Conservation (phyloP, 2,329 filamentous ascomycete species). For the Colletotrichum sp. region DNA sequence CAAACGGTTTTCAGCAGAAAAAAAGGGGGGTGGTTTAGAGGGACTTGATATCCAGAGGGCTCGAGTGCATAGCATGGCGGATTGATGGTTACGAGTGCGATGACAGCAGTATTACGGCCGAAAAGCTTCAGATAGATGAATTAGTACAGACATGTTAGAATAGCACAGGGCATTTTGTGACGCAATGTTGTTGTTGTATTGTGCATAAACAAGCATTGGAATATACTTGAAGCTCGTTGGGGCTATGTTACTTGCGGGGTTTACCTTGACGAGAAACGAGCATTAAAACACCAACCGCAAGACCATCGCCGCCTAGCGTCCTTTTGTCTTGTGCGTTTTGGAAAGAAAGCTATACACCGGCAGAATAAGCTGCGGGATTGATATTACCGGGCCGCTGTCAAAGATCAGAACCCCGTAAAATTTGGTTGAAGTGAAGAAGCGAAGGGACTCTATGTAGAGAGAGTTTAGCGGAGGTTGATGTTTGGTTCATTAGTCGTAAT, state of each 20-base stretch:
- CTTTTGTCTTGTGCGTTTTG: background rate
- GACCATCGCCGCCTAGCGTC: background rate
- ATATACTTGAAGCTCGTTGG: background rate
- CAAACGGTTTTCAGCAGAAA: background rate
- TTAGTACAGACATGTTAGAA: background rate
- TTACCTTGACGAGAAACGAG: background rate
- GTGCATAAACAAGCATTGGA: background rate
- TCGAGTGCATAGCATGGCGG: background rate
- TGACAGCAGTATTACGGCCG: background rate
- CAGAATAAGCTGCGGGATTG: background rate
- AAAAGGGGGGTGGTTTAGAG: background rate
- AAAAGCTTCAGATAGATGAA: background rate
- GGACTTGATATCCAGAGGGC: background rate
- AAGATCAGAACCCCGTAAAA: background rate
- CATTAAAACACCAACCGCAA: background rate
- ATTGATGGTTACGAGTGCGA: background rate
- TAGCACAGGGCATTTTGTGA: background rate
- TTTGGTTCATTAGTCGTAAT: slow-evolving; percentile 17
- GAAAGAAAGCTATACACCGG: background rate
- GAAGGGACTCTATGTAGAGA: background rate
- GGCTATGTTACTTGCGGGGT: background rate
- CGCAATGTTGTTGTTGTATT: background rate
- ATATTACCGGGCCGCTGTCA: background rate
- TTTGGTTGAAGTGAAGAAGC: background rate
- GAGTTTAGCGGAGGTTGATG: background rate